Conservation (phyloP, 768 basidiomycete species). For the Russula abietina region DNA sequence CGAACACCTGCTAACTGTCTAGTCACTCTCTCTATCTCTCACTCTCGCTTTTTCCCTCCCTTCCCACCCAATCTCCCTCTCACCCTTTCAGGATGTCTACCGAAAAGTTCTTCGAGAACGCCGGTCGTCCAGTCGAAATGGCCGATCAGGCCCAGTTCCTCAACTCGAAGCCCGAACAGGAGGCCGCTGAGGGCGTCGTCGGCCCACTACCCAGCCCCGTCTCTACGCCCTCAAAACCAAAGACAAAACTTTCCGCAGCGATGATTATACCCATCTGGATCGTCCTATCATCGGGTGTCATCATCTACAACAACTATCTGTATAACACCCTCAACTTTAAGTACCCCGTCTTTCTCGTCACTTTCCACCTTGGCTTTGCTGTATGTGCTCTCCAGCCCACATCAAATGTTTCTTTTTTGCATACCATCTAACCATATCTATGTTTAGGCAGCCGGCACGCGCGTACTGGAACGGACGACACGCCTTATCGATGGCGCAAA, state of each 20-base stretch:
- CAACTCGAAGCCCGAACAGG: constrained; percentile 24
- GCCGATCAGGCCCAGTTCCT: constrained; percentile 12
- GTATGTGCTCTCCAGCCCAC: constrained; percentile 36
- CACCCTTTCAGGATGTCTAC: neutral
- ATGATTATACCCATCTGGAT: constrained; percentile 93
- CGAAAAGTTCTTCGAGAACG: constrained; percentile 21
- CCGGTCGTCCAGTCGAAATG: constrained; percentile 1
- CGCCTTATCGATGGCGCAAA: constrained; percentile 69
- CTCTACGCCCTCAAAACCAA: constrained; percentile 39
- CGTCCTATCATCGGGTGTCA: constrained; percentile 78
- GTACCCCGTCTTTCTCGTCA: constrained; percentile 90
- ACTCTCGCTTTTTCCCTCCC: neutral
- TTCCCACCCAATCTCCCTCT: neutral
- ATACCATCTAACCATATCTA: neutral
- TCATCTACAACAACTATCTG: constrained; percentile 92
- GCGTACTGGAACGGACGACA: constrained; percentile 77
- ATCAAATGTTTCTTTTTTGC: neutral
- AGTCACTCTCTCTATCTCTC: neutral
- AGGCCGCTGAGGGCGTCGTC: neutral
- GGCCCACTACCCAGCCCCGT: constrained; percentile 53
- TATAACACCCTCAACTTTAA: constrained; percentile 80
- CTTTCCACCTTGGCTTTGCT: constrained; percentile 71
- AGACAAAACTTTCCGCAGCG: constrained; percentile 54
- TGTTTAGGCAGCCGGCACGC: constrained; percentile 70
- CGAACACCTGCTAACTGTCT: constrained; percentile 9